Evolutionary conservation across 352 stramenopile species (phyloP).

Genomic region (Globisporangium recalcitrans): DNA sequence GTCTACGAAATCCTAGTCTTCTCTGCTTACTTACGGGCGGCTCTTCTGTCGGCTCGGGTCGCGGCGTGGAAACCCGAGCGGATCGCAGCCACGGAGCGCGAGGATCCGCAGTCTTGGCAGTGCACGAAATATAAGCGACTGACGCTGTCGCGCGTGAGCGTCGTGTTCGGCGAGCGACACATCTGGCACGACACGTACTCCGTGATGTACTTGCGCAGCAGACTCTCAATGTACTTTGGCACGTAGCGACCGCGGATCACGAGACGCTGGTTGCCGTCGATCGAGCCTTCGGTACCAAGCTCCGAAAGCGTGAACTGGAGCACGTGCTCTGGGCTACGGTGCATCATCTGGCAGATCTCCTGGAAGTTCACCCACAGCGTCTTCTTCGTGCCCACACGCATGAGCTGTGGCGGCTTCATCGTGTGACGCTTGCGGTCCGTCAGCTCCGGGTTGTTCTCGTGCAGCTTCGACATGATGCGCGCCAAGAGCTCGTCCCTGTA

Average conservation of each 20-base stretch:
- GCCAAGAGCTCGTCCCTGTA: slow-evolving; percentile 94
- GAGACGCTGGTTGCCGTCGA: slow-evolving; percentile 98
- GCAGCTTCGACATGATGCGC: slow-evolving; percentile 91
- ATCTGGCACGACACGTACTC: slow-evolving; percentile 99
- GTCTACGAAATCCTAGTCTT: slow-evolving; percentile 12
- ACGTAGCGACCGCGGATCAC: slow-evolving; percentile 98
- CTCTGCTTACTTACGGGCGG: slow-evolving; percentile 75
- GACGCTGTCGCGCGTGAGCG: slow-evolving; percentile 94
- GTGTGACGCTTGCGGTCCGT: slow-evolving; percentile 93
- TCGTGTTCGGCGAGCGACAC: slow-evolving; percentile 98
- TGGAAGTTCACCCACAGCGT: slow-evolving; percentile 99
- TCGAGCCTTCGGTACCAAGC: slow-evolving; percentile 98
- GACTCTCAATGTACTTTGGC: slow-evolving; percentile 98
- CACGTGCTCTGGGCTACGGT: slow-evolving; percentile 97
- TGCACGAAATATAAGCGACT: slow-evolving; percentile 97
- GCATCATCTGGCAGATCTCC: slow-evolving; percentile 98
- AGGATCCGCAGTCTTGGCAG: slow-evolving; percentile 97
- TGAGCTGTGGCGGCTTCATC: slow-evolving; percentile 88
- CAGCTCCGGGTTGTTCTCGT: slow-evolving; percentile 96
- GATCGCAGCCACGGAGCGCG: slow-evolving; percentile 95
- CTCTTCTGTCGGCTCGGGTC: slow-evolving; percentile 79
- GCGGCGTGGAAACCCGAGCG: slow-evolving; percentile 97
- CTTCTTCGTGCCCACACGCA: slow-evolving; percentile 95
- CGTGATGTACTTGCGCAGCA: slow-evolving; percentile 99
- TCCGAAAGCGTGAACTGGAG: slow-evolving; percentile 99